Evolutionary conservation across 768 basidiomycete genomes (phyloP).

Genomic region (Tremella fuciformis): DNA sequence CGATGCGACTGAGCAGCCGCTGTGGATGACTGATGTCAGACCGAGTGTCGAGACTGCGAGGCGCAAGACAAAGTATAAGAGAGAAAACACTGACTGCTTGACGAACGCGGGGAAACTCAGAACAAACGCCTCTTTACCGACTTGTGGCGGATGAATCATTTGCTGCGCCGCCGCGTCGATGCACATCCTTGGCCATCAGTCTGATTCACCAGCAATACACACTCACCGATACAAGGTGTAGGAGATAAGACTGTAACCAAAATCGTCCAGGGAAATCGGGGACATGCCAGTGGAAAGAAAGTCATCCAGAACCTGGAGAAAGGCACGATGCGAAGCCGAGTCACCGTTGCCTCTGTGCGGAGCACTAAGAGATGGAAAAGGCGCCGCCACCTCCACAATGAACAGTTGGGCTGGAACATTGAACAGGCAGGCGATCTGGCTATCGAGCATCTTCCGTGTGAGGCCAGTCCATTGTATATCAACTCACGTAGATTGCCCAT

Average conservation of each 20-base stretch:
- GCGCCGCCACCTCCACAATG: conserved; percentile 9
- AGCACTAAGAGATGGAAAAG: conserved; percentile 4
- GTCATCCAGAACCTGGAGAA: conserved; percentile 5
- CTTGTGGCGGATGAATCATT: neutral
- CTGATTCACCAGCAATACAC: neutral
- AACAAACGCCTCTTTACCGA: neutral
- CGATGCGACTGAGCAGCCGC: conserved; percentile 11
- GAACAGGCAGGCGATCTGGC: conserved; percentile 18
- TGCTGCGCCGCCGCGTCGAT: conserved; percentile 9
- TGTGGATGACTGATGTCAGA: conserved; percentile 11
- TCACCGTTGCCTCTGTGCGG: neutral
- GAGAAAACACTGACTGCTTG: conserved; percentile 8
- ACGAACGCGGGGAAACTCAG: conserved; percentile 4
- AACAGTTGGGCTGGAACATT: conserved; percentile 17
- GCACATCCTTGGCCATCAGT: conserved; percentile 7
- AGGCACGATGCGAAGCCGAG: neutral
- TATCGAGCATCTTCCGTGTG: conserved; percentile 10
- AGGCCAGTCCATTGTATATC: neutral
- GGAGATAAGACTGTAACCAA: conserved; percentile 11
- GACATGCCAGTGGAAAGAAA: conserved; percentile 10
- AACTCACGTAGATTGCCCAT: conserved; percentile 19
- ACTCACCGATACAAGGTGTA: conserved; percentile 19
- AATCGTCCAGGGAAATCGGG: conserved; percentile 5
- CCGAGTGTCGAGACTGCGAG: neutral
- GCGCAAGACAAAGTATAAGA: neutral